Evolutionary conservation across 2,329 filamentous ascomycete genomes (phyloP).

Genomic region (Rhinocladiella similis): DNA sequence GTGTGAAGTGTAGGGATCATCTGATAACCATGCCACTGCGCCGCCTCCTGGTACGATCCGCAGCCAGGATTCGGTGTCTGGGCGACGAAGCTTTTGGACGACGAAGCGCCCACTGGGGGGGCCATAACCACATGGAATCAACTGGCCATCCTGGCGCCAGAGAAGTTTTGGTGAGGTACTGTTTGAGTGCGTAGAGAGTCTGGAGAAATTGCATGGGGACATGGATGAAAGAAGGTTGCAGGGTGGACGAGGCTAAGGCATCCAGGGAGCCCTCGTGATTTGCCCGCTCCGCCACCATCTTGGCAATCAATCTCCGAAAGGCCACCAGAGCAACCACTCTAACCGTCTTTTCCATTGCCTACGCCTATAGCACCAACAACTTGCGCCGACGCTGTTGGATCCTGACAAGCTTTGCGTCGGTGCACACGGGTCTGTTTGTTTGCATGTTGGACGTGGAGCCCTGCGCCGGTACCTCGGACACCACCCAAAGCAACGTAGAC

Average conservation of each 20-base stretch:
- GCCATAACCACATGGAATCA: not conserved
- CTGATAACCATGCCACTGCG: too few species aligned
- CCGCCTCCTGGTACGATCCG: too few species aligned
- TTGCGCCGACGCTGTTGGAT: not conserved
- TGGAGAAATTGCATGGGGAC: not conserved
- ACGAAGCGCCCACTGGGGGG: not conserved
- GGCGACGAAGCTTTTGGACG: not conserved
- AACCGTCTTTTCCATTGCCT: not conserved
- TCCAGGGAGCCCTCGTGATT: not conserved
- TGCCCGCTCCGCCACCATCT: not conserved
- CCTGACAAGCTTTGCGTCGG: too few species aligned
- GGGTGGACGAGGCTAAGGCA: not conserved
- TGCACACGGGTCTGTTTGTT: not conserved
- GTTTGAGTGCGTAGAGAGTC: not conserved
- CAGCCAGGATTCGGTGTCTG: not conserved
- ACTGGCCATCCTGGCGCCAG: not conserved
- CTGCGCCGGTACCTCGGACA: not conserved
- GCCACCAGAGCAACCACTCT: not conserved
- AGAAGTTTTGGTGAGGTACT: not conserved
- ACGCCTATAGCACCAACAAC: not conserved
- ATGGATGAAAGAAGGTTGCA: not conserved
- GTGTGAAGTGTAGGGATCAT: too few species aligned
- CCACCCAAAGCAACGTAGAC: not conserved
- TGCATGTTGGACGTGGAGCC: not conserved
- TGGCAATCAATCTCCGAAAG: not conserved